Base-by-base conservation (phyloP, 176 grass and related monocot genomes). In the Areca catechu region DNA sequence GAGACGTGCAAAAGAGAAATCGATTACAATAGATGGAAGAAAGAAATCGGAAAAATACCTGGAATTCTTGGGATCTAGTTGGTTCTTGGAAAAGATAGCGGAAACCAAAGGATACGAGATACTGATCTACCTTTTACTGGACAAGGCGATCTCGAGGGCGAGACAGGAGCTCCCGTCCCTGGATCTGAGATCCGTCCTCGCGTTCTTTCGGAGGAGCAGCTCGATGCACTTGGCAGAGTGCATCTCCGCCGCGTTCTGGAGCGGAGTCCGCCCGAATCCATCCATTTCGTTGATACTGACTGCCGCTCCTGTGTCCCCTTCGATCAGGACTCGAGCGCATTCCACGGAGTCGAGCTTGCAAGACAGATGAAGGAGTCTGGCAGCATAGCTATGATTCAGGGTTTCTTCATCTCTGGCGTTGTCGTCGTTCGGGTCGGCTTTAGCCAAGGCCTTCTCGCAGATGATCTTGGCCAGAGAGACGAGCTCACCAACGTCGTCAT, bases 341-440 rank as follows among this genome's bases (percentile, higher is more conserved):
- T 77, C 63, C 59, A 69, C 77, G 4, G 83, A 77, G 16, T 86
- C 77, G 37, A 77, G 53, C 77, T 65, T 86, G 69, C 83, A 86
- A 30, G 83, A 77, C 20, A 77, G 83, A 60, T 80, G 83, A 27
- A 86, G 77, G n/a, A 86, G 73, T 58, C 77, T 65, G 20, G 64
- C 54, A 43, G 34, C 34, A 12, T 12, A 43, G 34, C 34, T 43
- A 43, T 7, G 34, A 2, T 43, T 43, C 34, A 43, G 10, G 34
- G 34, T 43, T 43, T 12, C 34, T 43, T 43, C 34, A 12, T 43
- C 34, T 43, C 34, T 43, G 34, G 9, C 6, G 34, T 12, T 14
- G 34, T 43, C 34, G 34, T 1, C 34, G 34, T 43, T 43, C 34
- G 10, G 34, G 14, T 43, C 10, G 34, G 9, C 34, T 43, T 43